Evolutionary conservation across 2,329 filamentous ascomycete species (phyloP), one percentile per base, ranked within the genome.

Genomic region (Pleurostoma richardsiae): DNA sequence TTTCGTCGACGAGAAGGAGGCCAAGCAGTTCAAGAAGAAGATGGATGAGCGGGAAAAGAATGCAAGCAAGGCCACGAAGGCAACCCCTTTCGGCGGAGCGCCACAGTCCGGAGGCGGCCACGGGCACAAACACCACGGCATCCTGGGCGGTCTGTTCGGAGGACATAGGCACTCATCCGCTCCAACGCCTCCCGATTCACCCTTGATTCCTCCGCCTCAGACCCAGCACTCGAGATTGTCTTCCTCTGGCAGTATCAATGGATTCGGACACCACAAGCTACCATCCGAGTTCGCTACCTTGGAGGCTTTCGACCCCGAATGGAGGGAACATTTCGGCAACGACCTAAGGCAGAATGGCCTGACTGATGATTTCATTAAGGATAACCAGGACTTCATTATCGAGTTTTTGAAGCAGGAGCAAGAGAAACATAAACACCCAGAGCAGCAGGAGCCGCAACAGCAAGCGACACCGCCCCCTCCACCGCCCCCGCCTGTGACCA

Each of bases 1-100:
- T 28, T 99, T 99, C 60, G 84, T 86, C 51, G 94, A 97, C 66
- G 94, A 97, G 73, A 97, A 96, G 69, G 94, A 99, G 71, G 94
- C 94, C 31, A 95, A 89, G 70, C 88, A 89, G 49, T 97, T 99
- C 71, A 85, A 91, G 68, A 96, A 96, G 78, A 97, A 96, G 75
- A 88, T 99, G 80, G 86, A 94, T 57, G 91, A 96, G 62, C 80
- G 91, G 54, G 91, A 97, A 71, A 96, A 95, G 79, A 91, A 92
- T 69, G 92, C 90, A 39, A 92, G 86, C 71, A 95, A 95, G 71
- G 83, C 85, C 52, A 96, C 91, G 3, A 83, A 76, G 64, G 77
- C 82, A 52, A 92, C 87, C 31, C 85, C 88, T 0, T 96, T 95
- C 58, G 81, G 78, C 47, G 78, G 78, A 43, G 54, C 67, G 30